phyloP scores from a whole-genome alignment of 257 asterid genomes.

The Jacaranda copaia region DNA sequence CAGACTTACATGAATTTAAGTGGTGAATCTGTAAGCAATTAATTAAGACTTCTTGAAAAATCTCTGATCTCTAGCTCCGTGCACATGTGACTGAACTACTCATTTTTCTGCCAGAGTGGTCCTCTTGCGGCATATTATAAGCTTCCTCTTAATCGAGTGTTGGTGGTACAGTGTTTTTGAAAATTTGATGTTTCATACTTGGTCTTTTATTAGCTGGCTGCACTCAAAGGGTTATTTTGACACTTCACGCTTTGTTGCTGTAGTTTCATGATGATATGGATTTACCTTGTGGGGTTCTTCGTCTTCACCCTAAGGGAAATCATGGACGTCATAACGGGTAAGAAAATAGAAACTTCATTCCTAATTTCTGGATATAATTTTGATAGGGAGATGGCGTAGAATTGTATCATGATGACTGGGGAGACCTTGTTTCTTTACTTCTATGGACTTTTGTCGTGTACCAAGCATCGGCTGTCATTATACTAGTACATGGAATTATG shows the following conservation, averaged over 20 bases:
- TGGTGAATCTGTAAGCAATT: conserved; percentile 85
- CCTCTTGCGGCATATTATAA: conserved; percentile 97
- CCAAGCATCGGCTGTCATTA: background rate
- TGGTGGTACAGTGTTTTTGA: conserved; percentile 59
- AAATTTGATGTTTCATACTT: conserved; percentile 18
- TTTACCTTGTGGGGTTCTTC: conserved; percentile 96
- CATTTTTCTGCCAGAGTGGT: conserved; percentile 64
- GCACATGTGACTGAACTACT: conserved; percentile 15
- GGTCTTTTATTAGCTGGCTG: conserved; percentile 14
- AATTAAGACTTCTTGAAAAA: background rate
- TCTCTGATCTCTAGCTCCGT: background rate
- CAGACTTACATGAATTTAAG: conserved; percentile 93
- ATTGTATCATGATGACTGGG: background rate
- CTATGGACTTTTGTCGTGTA: background rate
- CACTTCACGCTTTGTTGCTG: conserved; percentile 23
- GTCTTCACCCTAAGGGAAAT: conserved; percentile 77
- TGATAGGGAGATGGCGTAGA: background rate
- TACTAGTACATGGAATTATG: background rate
- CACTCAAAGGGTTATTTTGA: conserved; percentile 23
- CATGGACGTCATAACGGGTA: conserved; percentile 96
- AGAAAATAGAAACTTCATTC: conserved; percentile 29
- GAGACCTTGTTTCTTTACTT: background rate
- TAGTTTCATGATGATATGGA: conserved; percentile 95
- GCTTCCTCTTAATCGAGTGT: conserved; percentile 93
- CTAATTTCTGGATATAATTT: background rate